Conservation (phyloP, 805 yeast genomes). For the Saturnispora quitensis region DNA sequence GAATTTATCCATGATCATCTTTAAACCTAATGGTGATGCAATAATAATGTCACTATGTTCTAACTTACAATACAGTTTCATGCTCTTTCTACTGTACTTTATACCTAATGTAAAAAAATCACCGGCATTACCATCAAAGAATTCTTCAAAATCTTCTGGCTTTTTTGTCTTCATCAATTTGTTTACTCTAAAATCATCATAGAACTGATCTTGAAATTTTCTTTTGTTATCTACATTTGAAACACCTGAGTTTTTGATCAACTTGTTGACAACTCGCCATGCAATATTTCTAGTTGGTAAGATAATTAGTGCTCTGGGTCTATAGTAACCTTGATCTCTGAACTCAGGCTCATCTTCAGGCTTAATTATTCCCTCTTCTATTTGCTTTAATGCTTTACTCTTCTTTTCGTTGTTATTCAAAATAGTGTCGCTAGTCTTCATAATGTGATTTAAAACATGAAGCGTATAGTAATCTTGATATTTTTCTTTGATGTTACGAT, state of each 20-base stretch:
- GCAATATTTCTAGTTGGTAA: constrained; percentile 80
- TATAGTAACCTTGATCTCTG: constrained; percentile 91
- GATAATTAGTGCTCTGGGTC: constrained; percentile 79
- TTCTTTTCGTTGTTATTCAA: constrained; percentile 63
- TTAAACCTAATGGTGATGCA: constrained; percentile 87
- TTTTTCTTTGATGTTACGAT: constrained; percentile 25
- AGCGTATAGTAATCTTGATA: constrained; percentile 57
- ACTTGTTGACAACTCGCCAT: constrained; percentile 51
- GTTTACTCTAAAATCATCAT: constrained; percentile 31
- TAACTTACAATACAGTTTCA: constrained; percentile 77
- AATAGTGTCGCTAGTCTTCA: constrained; percentile 79
- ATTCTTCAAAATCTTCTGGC: constrained; percentile 73
- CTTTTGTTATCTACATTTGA: constrained; percentile 74
- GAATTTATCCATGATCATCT: constrained; percentile 56
- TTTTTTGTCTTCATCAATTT: constrained; percentile 36
- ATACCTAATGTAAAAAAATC: constrained; percentile 90
- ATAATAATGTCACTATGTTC: constrained; percentile 78
- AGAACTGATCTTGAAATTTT: constrained; percentile 66
- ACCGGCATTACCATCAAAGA: constrained; percentile 82
- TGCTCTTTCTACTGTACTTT: constrained; percentile 79
- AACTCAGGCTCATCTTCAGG: constrained; percentile 43
- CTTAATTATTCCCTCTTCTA: constrained; percentile 27
- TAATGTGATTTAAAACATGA: constrained; percentile 76
- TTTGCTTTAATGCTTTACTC: constrained; percentile 29
- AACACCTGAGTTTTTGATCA: constrained; percentile 55